Conservation (phyloP, 805 yeast species). For the Saccharomyces paradoxus region DNA sequence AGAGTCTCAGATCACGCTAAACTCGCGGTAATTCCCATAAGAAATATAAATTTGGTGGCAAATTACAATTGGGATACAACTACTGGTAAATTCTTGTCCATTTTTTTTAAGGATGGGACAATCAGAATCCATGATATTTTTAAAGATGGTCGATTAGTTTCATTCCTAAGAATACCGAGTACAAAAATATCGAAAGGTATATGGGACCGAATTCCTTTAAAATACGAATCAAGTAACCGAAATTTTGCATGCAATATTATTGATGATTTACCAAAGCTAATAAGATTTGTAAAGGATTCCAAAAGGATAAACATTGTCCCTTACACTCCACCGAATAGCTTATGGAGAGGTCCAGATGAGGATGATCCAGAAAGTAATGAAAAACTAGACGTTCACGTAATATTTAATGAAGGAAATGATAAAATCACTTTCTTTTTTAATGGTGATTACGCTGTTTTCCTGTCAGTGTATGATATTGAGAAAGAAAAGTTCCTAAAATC, state of each 20-base stretch:
- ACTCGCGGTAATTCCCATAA: slow-evolving; percentile 15
- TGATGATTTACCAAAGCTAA: slow-evolving; percentile 15
- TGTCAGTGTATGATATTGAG: background rate
- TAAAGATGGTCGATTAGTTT: slow-evolving; percentile 18
- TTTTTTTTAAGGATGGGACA: slow-evolving; percentile 39
- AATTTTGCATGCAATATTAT: slow-evolving; percentile 13
- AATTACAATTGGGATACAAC: slow-evolving; percentile 20
- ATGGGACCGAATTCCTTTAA: slow-evolving; percentile 15
- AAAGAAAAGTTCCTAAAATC: background rate
- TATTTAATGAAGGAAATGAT: slow-evolving; percentile 9
- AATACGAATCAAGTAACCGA: background rate
- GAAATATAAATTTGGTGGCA: slow-evolving; percentile 13
- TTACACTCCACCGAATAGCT: slow-evolving; percentile 8
- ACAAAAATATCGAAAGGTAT: slow-evolving; percentile 6
- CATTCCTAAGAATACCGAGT: slow-evolving; percentile 10
- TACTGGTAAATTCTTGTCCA: slow-evolving; percentile 34
- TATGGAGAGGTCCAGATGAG: slow-evolving; percentile 13
- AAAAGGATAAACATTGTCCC: slow-evolving; percentile 11
- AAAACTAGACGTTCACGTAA: slow-evolving; percentile 16
- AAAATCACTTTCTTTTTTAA: slow-evolving; percentile 10
- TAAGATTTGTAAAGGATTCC: slow-evolving; percentile 15
- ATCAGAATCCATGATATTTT: slow-evolving; percentile 42
- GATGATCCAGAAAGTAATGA: background rate
- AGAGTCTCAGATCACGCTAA: slow-evolving; percentile 14
- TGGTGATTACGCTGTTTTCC: slow-evolving; percentile 12